phyloP scores from a whole-genome alignment of 1,284 basidiomycete genomes.

The Cystobasidium pallidum region DNA sequence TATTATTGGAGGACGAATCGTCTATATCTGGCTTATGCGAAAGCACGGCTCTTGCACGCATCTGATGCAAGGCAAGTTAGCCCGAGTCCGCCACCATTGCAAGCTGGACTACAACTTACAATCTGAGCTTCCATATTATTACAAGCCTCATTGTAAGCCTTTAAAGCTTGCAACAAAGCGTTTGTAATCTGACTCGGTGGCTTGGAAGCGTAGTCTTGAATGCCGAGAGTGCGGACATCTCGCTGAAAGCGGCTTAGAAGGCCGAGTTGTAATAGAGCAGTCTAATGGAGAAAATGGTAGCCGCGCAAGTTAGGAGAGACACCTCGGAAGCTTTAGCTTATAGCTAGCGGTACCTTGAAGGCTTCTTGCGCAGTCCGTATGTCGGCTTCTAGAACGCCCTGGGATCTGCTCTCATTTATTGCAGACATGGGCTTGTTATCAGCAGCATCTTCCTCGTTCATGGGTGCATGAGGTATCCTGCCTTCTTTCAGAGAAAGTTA shows the following conservation, averaged over 20 bases:
- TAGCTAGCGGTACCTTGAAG: slow-evolving; percentile 7
- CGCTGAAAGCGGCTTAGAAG: slow-evolving; percentile 39
- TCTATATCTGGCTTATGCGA: not conserved
- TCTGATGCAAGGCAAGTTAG: not conserved
- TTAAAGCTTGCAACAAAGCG: slow-evolving; percentile 27
- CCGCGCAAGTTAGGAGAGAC: not conserved
- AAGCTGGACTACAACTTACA: slow-evolving; percentile 1
- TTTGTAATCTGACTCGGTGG: slow-evolving; percentile 30
- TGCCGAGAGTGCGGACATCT: slow-evolving; percentile 38
- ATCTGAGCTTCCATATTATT: slow-evolving; percentile 34
- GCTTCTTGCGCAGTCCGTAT: slow-evolving; percentile 24
- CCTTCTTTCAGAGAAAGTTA: not conserved
- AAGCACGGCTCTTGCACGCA: slow-evolving; percentile 30
- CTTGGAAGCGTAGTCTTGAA: slow-evolving; percentile 35
- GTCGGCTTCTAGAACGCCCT: slow-evolving; percentile 18
- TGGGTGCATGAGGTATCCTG: not conserved
- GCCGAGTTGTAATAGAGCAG: slow-evolving; percentile 36
- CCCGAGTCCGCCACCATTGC: not conserved
- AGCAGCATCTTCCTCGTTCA: not conserved
- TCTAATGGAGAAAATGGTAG: not conserved
- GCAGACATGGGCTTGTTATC: not conserved
- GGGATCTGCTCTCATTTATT: not conserved
- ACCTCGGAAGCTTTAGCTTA: too few species aligned
- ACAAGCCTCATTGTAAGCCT: slow-evolving; percentile 38
- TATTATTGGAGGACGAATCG: not conserved